Evolutionary conservation across 2,329 filamentous ascomycete genomes (phyloP), one percentile per base, ranked within the genome.

Genomic region (Stachybotrys chartarum): DNA sequence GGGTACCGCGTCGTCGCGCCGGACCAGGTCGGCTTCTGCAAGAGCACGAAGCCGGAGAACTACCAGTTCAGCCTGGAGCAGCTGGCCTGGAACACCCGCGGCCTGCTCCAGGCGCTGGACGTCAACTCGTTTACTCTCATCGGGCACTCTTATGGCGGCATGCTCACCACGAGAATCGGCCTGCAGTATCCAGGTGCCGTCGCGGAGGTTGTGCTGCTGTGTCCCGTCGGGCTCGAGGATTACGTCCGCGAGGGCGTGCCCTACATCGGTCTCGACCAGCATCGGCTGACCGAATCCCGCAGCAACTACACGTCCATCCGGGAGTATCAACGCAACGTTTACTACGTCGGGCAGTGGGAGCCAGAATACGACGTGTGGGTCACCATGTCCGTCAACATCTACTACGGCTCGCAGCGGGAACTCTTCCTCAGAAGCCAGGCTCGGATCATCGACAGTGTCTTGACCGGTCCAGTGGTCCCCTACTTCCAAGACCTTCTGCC

Each of bases 11-110:
- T 82, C 53, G 74, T 82, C 52, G 67, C 78, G 3, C 77, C 78
- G 0, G 80, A 83, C 59, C 78, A 82, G 58, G 67, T 83, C 50
- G 79, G 80, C 56, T 83, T 80, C 68, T 83, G 79, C 74, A 82
- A 82, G 65, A 81, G 78, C 8, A 73, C 75, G 30, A 82, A 82
- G 65, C 76, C 78, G 0, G 61, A 63, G 1, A 61, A 62, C 12
- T 82, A 82, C 63, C 78, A 82, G 62, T 81, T 79, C 68, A 78
- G 72, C 30, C 68, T 82, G 7, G 72, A 76, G 35, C 78, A 81
- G 63, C 67, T 82, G 7, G 75, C 77, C 1, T 69, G 70, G 59
- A 82, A 82, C 68, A 81, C 78, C 12, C 69, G 72, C 46, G 69
- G 67, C n/a, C 67, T 83, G 6, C 70, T 82, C 10, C 59, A 71